Base-by-base conservation (phyloP, 371 early-diverging fungal genomes). In the Rhizopus microsporus region DNA sequence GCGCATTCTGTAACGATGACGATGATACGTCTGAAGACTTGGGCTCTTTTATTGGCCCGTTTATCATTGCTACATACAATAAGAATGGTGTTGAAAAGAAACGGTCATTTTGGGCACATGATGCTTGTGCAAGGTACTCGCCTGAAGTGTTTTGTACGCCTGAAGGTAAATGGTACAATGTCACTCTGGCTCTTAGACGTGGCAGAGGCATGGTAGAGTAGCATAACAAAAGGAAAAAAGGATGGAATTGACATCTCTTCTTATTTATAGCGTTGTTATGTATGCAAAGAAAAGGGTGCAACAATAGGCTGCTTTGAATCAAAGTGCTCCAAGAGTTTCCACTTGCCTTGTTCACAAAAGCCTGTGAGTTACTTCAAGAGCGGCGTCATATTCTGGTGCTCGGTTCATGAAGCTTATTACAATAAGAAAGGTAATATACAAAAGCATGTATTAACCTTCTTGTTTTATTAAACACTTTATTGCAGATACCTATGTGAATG, bases 271-370 rank as follows among this genome's bases (percentile, higher is more conserved):
- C 80, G 82, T 67, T 94, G 95, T 49, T 72, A 79, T 16, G 74
- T 45, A 0, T 96, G 96, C 68, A 85, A 85, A 53, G 87, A 88
- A 62, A 86, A 85, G 12, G 96, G 96, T 0, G 95, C 96, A 0
- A 92, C 94, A 0, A 87, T 94, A 17, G 94, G 95, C 1, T 96
- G 96, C 65, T 93, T 93, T 63, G 88, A 94, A 45, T 81, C 87
- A 4, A 84, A 88, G 57, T 96, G 96, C 62, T 71, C 77, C n/a
- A 79, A 85, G 55, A 91, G 90, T 35, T 95, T 86, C 59, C 96
- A 95, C 65, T 75, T 94, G 12, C 78, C 80, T 30, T 95, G 96
- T 54, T 86, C 94, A 3, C 80, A 80, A 51, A 91, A 89, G 61
- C 85, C 89, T 3, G 72, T 83, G 42, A 74, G 77, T 7, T 80